Percentiles rank a stretch among this genome's conserved stretches.
Conservation (phyloP, 805 yeast genomes). For the Metschnikowia hibisci region DNA sequence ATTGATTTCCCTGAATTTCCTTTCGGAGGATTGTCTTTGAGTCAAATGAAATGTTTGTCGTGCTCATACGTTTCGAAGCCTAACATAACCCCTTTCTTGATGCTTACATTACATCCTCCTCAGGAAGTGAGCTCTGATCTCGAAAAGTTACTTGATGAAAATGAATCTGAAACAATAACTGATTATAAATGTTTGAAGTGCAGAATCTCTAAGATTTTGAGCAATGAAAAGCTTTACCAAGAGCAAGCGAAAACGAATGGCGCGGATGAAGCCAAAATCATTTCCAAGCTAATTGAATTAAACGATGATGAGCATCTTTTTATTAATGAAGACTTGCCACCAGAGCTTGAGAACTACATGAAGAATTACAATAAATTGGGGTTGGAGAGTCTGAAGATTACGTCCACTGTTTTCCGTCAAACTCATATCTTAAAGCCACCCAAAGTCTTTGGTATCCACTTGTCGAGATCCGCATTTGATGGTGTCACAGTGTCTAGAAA, state of each 20-base stretch:
- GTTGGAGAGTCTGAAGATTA: constrained; percentile 42
- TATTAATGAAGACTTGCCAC: constrained; percentile 66
- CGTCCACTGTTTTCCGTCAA: constrained; percentile 65
- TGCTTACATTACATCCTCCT: constrained; percentile 75
- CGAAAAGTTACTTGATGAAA: constrained; percentile 50
- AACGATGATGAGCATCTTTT: constrained; percentile 34
- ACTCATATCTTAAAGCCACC: constrained; percentile 66
- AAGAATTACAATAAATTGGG: constrained; percentile 43
- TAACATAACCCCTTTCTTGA: constrained; percentile 56
- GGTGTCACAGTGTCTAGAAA: constrained; percentile 69
- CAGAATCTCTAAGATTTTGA: constrained; percentile 35
- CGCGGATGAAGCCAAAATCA: constrained; percentile 24
- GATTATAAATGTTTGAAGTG: constrained; percentile 81
- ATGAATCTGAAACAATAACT: constrained; percentile 64
- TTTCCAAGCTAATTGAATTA: constrained; percentile 35
- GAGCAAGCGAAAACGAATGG: constrained; percentile 18
- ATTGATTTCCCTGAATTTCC: constrained; percentile 61
- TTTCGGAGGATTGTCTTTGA: constrained; percentile 61
- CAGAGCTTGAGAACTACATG: constrained; percentile 45
- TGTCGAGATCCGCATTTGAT: constrained; percentile 77
- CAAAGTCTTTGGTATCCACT: constrained; percentile 67
- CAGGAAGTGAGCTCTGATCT: constrained; percentile 45
- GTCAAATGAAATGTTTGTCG: constrained; percentile 63
- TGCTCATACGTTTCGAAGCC: constrained; percentile 64
- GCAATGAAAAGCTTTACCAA: constrained; percentile 25